Evolutionary conservation across 2,329 filamentous ascomycete genomes (phyloP).

Genomic region (Dothiorella sarmentorum): DNA sequence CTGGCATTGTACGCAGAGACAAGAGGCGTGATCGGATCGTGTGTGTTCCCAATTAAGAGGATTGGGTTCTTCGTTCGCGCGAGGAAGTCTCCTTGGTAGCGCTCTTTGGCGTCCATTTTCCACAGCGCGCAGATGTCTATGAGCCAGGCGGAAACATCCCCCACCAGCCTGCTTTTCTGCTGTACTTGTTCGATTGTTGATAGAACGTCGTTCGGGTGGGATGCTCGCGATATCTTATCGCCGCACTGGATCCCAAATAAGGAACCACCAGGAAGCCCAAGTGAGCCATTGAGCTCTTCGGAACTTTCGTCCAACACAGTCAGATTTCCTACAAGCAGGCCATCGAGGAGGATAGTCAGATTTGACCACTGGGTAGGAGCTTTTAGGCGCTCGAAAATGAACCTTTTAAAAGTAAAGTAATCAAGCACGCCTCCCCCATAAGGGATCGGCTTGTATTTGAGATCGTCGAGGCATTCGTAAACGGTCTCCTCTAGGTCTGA

Average conservation of each 20-base stretch:
- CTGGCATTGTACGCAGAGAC: constrained; percentile 23
- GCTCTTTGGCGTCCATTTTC: constrained; percentile 23
- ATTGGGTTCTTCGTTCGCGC: constrained; percentile 23
- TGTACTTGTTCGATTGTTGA: background rate
- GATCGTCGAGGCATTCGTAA: background rate
- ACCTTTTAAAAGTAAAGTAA: background rate
- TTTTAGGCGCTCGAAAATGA: background rate
- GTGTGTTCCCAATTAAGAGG: constrained; percentile 21
- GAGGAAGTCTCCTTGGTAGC: constrained; percentile 20
- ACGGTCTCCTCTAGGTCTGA: background rate
- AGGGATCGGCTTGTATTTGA: background rate
- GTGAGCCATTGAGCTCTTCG: no score
- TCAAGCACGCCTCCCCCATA: background rate
- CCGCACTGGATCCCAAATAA: constrained; percentile 7
- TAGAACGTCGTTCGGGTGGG: background rate
- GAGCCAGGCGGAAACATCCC: constrained; percentile 23
- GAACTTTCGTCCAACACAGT: background rate
- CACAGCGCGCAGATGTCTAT: constrained; percentile 26
- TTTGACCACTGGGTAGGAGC: background rate
- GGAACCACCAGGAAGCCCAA: background rate
- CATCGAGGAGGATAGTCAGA: background rate
- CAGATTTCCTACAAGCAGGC: background rate
- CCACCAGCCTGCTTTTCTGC: constrained; percentile 17
- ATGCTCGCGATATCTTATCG: background rate
- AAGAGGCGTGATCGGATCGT: constrained; percentile 24